These are phyloP conservation scores for Monosporascus sp. DNA, from an alignment of 2,329 filamentous ascomycete species.

Conservation along the genomic window DNA sequence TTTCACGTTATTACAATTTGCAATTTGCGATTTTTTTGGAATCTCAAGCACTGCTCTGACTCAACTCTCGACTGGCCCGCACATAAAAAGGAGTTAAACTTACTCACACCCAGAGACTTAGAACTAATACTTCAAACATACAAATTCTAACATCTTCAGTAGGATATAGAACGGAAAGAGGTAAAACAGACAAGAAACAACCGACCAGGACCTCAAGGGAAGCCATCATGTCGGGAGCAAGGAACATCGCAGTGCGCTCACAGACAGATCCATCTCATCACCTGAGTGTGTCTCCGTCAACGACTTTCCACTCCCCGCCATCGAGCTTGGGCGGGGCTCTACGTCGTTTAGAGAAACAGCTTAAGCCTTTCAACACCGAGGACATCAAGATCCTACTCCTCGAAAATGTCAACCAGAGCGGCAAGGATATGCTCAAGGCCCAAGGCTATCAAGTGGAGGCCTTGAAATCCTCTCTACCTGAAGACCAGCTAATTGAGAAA, in stretches of 20 bases:
- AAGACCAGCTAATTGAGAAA: constrained; percentile 94
- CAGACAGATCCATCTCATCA: constrained; percentile 45
- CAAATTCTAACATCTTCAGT: not conserved
- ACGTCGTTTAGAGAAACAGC: constrained; percentile 56
- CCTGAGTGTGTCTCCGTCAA: constrained; percentile 65
- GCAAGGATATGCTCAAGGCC: constrained; percentile 70
- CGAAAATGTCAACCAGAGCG: constrained; percentile 93
- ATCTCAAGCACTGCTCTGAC: not conserved
- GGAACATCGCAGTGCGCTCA: constrained; percentile 42
- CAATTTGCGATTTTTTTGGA: not conserved
- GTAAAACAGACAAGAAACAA: not conserved
- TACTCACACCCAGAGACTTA: not conserved
- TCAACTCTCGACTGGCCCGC: not conserved
- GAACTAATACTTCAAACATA: not conserved
- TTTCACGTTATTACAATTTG: not conserved
- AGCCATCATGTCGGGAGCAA: constrained; percentile 37
- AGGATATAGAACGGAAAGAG: not conserved
- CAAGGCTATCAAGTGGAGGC: constrained; percentile 97
- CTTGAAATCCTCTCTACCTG: constrained; percentile 81
- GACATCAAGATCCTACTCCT: constrained; percentile 95
- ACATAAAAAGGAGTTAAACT: not conserved
- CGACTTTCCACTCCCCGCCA: constrained; percentile 69
- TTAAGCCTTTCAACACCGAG: constrained; percentile 93
- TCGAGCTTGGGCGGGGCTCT: constrained; percentile 55
- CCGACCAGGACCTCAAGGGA: not conserved